Conservation (phyloP, 371 early-diverging fungal genomes). For the Lichtheimia hyalospora region DNA sequence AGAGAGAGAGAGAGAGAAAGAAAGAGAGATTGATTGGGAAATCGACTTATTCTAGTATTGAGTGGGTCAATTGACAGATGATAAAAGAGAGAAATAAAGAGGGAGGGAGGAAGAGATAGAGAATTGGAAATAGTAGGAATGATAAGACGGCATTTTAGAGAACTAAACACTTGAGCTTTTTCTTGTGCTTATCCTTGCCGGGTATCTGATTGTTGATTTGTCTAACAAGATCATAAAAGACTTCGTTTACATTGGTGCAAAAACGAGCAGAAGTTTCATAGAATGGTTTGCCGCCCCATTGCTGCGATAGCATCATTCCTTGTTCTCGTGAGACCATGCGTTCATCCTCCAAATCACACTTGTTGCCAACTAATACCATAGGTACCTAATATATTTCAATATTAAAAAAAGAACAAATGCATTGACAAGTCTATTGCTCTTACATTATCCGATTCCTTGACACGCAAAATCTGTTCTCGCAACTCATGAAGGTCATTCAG, state of each 20-base stretch:
- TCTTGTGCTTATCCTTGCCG: constrained; percentile 12
- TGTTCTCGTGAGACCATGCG: constrained; percentile 74
- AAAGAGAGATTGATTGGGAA: no score
- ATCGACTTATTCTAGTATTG: no score
- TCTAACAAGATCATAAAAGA: constrained; percentile 63
- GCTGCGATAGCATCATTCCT: constrained; percentile 61
- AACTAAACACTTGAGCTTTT: constrained; percentile 16
- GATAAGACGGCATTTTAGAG: constrained; percentile 5
- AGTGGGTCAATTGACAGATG: no score
- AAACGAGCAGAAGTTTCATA: constrained; percentile 86
- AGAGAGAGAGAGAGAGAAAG: no score
- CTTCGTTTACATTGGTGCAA: constrained; percentile 83
- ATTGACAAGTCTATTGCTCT: background rate
- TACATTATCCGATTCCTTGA: constrained; percentile 80
- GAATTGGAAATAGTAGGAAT: background rate
- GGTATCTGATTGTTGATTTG: constrained; percentile 54
- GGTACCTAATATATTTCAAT: constrained; percentile 61
- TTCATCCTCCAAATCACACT: constrained; percentile 83
- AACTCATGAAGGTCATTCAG: constrained; percentile 80
- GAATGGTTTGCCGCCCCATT: constrained; percentile 77
- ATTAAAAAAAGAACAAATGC: background rate
- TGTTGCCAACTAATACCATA: constrained; percentile 86
- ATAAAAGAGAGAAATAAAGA: background rate
- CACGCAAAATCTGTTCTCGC: constrained; percentile 79
- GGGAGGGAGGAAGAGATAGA: background rate